A percentile compares a stretch with the other conserved stretches of the same genome.
phyloP scores from a whole-genome alignment of 2,329 filamentous ascomycete genomes.

The Chrysoporthe cubensis region DNA sequence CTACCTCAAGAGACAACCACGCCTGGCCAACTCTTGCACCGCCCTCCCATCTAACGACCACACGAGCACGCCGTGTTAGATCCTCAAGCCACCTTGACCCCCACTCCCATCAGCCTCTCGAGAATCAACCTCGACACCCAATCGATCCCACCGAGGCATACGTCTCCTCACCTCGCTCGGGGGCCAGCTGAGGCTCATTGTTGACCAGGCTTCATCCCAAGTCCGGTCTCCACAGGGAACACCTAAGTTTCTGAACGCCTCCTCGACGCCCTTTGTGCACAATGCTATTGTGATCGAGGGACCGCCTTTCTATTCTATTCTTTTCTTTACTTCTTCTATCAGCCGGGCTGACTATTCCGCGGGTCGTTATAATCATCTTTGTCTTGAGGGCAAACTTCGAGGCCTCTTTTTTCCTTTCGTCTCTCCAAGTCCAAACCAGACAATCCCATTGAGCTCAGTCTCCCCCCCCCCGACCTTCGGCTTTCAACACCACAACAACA shows the following conservation, averaged over 20 bases:
- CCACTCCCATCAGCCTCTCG: slow-evolving; percentile 11
- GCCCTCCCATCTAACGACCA: background rate
- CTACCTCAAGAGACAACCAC: slow-evolving; percentile 5
- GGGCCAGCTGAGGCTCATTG: slow-evolving; percentile 18
- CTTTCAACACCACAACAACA: background rate
- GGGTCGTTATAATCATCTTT: slow-evolving; percentile 26
- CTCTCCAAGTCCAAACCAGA: slow-evolving; percentile 18
- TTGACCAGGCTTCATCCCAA: slow-evolving; percentile 15
- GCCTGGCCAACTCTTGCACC: background rate
- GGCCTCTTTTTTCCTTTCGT: slow-evolving; percentile 9
- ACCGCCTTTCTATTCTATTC: slow-evolving; percentile 9
- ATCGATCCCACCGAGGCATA: slow-evolving; percentile 1
- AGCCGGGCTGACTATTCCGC: slow-evolving; percentile 30
- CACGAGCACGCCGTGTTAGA: background rate
- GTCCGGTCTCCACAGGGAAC: slow-evolving; percentile 6
- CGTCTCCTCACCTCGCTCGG: background rate
- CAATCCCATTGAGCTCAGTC: background rate
- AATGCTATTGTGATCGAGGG: slow-evolving; percentile 28
- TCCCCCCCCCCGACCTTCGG: background rate
- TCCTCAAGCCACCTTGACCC: background rate
- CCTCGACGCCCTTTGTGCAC: slow-evolving; percentile 14
- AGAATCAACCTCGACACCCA: slow-evolving; percentile 16
- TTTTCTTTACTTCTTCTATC: slow-evolving; percentile 25
- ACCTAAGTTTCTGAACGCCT: slow-evolving; percentile 10
- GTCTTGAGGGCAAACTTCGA: slow-evolving; percentile 21